Evolutionary conservation across 306 rosid genomes (phyloP).

Genomic region (Urtica urens): DNA sequence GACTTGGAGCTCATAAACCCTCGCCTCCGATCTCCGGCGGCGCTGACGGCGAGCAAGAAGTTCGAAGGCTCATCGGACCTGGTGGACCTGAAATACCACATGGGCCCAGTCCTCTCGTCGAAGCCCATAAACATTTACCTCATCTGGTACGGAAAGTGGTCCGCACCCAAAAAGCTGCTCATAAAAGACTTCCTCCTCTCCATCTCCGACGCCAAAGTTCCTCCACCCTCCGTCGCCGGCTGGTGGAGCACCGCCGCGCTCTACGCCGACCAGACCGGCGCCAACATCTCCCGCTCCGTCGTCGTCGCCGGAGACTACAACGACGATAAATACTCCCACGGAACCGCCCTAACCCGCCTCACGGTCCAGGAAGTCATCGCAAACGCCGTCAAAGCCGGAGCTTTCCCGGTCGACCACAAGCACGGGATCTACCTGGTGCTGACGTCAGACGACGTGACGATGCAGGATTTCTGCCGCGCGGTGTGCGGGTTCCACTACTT

Average conservation of each 20-base stretch:
- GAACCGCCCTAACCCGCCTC: conserved; percentile 51
- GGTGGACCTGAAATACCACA: conserved; percentile 70
- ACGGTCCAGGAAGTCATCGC: conserved; percentile 66
- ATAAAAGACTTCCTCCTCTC: conserved; percentile 66
- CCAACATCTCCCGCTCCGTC: conserved; percentile 64
- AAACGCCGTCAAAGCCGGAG: conserved; percentile 52
- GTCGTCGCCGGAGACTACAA: conserved; percentile 55
- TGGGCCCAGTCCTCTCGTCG: conserved; percentile 84
- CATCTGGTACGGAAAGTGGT: conserved; percentile 86
- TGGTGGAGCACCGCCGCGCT: conserved; percentile 83
- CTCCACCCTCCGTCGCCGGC: conserved; percentile 65
- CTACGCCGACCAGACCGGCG: conserved; percentile 84
- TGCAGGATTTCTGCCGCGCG: conserved; percentile 83
- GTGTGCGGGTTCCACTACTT: conserved; percentile 93
- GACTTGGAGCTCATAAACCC: conserved; percentile 39
- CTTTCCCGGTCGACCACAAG: conserved; percentile 69
- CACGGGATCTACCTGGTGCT: conserved; percentile 67
- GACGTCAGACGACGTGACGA: conserved; percentile 51
- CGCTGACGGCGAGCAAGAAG: conserved; percentile 51
- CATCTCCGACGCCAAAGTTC: conserved; percentile 31
- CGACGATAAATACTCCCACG: conserved; percentile 51
- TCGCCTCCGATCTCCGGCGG: conserved; percentile 42
- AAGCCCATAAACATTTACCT: conserved; percentile 71
- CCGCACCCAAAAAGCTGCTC: conserved; percentile 31
- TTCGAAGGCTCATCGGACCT: conserved; percentile 78